phyloP scores from a whole-genome alignment of 2,329 filamentous ascomycete species.

The Xylariaceae sp. region DNA sequence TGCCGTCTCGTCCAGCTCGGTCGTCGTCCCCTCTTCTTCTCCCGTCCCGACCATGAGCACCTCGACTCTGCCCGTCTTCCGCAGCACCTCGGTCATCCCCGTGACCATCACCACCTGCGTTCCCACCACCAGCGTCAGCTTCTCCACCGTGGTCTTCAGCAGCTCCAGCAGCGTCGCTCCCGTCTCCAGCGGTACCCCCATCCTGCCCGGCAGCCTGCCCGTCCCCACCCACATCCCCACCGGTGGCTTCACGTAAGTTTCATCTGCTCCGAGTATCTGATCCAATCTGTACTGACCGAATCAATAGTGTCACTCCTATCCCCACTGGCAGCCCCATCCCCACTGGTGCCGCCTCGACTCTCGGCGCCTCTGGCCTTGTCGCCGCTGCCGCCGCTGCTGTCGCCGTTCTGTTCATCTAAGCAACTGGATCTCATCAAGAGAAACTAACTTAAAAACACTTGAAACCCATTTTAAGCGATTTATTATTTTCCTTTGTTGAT shows the following conservation, averaged over 20 bases:
- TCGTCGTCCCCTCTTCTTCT: conserved; percentile 11
- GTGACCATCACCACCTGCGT: conserved; percentile 41
- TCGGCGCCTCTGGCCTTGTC: conserved; percentile 49
- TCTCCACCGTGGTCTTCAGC: conserved; percentile 25
- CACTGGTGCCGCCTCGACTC: conserved; percentile 48
- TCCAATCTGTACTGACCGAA: conserved; percentile 15
- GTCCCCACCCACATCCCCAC: conserved; percentile 27
- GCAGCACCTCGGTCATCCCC: conserved; percentile 40
- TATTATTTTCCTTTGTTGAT: conserved; percentile 27
- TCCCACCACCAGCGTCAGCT: conserved; percentile 27
- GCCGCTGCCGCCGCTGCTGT: conserved; percentile 51
- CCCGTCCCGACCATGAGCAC: conserved; percentile 25
- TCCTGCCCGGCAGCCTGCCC: conserved; percentile 15
- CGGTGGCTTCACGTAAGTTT: conserved; percentile 29
- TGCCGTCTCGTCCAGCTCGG: conserved; percentile 12
- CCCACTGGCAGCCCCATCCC: conserved; percentile 32
- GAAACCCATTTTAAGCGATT: background rate
- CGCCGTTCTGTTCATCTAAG: conserved; percentile 52
- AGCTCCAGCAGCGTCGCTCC: conserved; percentile 16
- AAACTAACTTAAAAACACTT: background rate
- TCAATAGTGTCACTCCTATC: conserved; percentile 31
- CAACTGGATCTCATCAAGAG: conserved; percentile 18
- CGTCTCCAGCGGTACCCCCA: background rate
- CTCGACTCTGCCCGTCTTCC: conserved; percentile 36
- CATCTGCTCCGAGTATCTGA: background rate